Evolutionary conservation across 2,329 filamentous ascomycete genomes (phyloP).

Genomic region (Diplodia mutila): DNA sequence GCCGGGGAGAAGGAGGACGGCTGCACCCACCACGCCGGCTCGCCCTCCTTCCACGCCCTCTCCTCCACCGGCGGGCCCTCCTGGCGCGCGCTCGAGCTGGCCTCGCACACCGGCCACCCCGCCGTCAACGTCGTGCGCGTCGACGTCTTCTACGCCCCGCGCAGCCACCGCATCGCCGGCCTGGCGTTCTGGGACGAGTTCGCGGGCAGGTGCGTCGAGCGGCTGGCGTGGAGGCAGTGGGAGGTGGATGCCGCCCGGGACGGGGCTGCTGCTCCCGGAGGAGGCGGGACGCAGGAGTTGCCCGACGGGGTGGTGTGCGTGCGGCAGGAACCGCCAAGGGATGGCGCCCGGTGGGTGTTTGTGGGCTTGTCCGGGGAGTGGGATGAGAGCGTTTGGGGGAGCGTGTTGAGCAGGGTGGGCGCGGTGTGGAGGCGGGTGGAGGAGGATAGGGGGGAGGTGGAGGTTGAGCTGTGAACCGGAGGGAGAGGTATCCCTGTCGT

Average conservation of each 20-base stretch:
- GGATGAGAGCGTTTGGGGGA: slow-evolving; percentile 30
- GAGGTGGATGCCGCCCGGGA: slow-evolving; percentile 25
- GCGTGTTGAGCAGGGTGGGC: slow-evolving; percentile 33
- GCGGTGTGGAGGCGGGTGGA: slow-evolving; percentile 36
- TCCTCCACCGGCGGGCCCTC: background rate
- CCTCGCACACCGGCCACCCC: slow-evolving; percentile 21
- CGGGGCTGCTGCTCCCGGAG: slow-evolving; percentile 22
- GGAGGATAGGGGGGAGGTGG: slow-evolving; percentile 4
- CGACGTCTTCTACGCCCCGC: slow-evolving; percentile 35
- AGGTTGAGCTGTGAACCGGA: background rate
- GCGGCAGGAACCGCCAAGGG: slow-evolving; percentile 34
- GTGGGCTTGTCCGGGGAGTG: slow-evolving; percentile 32
- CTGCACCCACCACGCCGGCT: slow-evolving; percentile 32
- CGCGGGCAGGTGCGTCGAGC: slow-evolving; percentile 28
- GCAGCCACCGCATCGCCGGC: slow-evolving; percentile 33
- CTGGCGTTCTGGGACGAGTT: slow-evolving; percentile 35
- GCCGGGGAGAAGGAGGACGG: slow-evolving; percentile 27
- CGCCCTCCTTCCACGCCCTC: slow-evolving; percentile 24
- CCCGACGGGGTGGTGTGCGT: slow-evolving; percentile 31
- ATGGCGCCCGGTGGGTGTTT: slow-evolving; percentile 36
- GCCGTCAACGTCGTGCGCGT: slow-evolving; percentile 34
- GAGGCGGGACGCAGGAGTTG: background rate
- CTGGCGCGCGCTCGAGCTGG: slow-evolving; percentile 11
- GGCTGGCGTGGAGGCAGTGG: slow-evolving; percentile 35
- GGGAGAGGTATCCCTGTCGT: background rate